Base-by-base conservation (phyloP, 192 early-diverging fungal species). In the Obelidium mucronatum region DNA sequence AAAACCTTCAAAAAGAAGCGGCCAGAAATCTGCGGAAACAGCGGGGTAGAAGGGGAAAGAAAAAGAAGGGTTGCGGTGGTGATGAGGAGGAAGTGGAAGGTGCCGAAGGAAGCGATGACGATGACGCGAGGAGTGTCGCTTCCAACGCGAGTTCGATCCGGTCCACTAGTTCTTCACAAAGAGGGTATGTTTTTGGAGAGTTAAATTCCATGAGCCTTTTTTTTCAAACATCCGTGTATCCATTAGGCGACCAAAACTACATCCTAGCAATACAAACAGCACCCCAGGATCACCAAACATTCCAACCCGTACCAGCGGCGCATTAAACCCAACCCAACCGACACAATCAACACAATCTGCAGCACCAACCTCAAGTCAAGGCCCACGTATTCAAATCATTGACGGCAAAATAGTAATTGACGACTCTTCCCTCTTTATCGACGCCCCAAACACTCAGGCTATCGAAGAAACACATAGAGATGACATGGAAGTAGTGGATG, bases 401-500 rank as follows among this genome's bases (percentile, higher is more conserved):
- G 60, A 74, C 36, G 73, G 73, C 0, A 24, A 74, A 30, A 48
- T 64, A n/a, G 58, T 63, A 2, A 24, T 74, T 17, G 73, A 74
- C 34, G 40, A 61, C n/a, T 39, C 58, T 8, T 64, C 60, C 19
- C 61, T 64, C 30, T 30, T 64, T 19, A 37, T 74, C 19, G 22
- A 24, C 17, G 70, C 70, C 19, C 28, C 35, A 5, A 30, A 19
- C 28, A 13, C 30, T 26, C 15, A 22, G 1, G 8, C 31, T n/a
- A 17, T n/a, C 34, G 42, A 64, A 33, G 73, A 74, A 17, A 11
- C 30, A 6, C 40, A 42, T 28, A n/a, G 28, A 5, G 34, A 33
- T 17, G 40, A 74, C 6, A 74, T 74, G 73, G 73, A 74, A 48
- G 73, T 64, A 2, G 60, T 74, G 0, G 73, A 74, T 35, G 73